Evolutionary conservation across 139 green algal species (phyloP), one percentile per base, ranked within the genome.

Genomic region (Trebouxia sp.): DNA sequence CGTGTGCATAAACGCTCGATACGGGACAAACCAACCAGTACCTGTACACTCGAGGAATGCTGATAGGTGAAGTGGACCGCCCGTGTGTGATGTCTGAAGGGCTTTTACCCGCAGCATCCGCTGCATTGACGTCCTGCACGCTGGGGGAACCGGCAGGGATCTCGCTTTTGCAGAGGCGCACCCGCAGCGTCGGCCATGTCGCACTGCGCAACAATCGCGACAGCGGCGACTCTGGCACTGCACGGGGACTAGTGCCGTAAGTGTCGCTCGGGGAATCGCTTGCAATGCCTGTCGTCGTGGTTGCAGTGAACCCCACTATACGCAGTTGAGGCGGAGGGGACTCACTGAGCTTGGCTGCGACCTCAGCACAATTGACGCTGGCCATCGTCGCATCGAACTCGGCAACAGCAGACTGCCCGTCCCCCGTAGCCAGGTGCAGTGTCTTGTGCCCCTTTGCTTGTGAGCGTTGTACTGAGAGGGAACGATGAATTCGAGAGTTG

Each of bases 31-130:
- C 22, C n/a, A 6, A 65, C 22, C n/a, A 32, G 11, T 12, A 72
- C 62, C 62, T 72, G 62, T 35, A 72, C 37, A 22, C 62, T 17
- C 62, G 9, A 26, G 62, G 62, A 30, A 72, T 72, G 35, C 62
- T 72, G 32, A 72, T 72, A 7, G 62, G 62, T 42, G 62, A 72
- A 42, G 62, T 45, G n/a, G 62, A 72, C 9, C 37, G 8, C 20
- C 62, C 37, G 1, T 72, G 32, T 24, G 14, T 32, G 14, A 35
- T 42, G 3, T n/a, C 62, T 22, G 62, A 45, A 12, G 12, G n/a
- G 37, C n/a, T 28, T 22, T 39, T 8, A 45, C 12, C 7, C 32
- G 11, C 32, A 9, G 0, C n/a, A n/a, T n/a, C n/a, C n/a, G n/a
- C n/a, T n/a, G n/a, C n/a, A n/a, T n/a, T n/a, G n/a, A n/a, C n/a